phyloP scores from a whole-genome alignment of 2,329 filamentous ascomycete species.

The Botryotinia convoluta region DNA sequence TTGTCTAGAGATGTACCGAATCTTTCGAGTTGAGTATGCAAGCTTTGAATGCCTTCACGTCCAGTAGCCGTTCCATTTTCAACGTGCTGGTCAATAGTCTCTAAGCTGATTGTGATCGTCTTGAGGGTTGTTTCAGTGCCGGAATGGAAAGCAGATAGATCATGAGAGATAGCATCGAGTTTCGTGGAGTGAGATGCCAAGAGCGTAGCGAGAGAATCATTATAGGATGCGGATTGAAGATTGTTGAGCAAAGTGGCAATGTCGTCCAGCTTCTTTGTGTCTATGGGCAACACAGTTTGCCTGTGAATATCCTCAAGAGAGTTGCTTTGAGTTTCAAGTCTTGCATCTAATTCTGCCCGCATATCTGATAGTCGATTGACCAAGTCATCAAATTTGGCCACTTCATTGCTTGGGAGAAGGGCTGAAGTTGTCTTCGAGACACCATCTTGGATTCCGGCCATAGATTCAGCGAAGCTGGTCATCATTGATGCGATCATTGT shows the following conservation, averaged over 20 bases:
- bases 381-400: constrained; percentile 16
- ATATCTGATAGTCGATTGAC: constrained; percentile 17
- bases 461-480: constrained; percentile 19
- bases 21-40: constrained; percentile 9
- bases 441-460: constrained; percentile 16
- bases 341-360: constrained; percentile 17
- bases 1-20: constrained; percentile 5
- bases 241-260: constrained; percentile 14
- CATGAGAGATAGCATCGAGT: constrained; percentile 18
- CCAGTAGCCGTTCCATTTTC: constrained; percentile 10
- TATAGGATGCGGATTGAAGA: neutral
- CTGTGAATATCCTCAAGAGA: constrained; percentile 19
- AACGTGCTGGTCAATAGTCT: constrained; percentile 11
- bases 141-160: constrained; percentile 16
- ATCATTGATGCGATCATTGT: constrained; percentile 21
- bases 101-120: constrained; percentile 16
- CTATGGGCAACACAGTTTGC: constrained; percentile 18
- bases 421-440: constrained; percentile 11
- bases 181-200: constrained; percentile 12
- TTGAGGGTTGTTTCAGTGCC: constrained; percentile 15
- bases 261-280: constrained; percentile 19
- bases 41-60: constrained; percentile 8
- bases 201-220: constrained; percentile 2
- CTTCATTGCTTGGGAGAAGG: constrained; percentile 10
- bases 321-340: constrained; percentile 20